Evolutionary conservation across 257 asterid species (phyloP), one percentile per base, ranked within the genome.

Genomic region (Nicotiana sylvestris): DNA sequence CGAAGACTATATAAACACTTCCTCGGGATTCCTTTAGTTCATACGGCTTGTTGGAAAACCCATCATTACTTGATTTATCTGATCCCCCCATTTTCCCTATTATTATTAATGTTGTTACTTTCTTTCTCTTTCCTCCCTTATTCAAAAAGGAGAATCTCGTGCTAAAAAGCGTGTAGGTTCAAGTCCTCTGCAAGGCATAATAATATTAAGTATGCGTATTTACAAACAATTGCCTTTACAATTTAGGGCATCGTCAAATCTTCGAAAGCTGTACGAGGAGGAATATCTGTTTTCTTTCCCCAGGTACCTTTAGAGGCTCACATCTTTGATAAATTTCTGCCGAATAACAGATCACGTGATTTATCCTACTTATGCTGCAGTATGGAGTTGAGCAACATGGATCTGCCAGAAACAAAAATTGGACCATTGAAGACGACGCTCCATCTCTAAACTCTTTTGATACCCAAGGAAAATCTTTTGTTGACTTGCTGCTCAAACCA

Each of bases 191-290:
- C 35, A 70, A 70, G 58, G 58, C 12, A 70, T 70, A 43, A 70
- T 70, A 43, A 39, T 70, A 39, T 72, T 74, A 62, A 74, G 79
- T 46, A 49, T 46, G 62, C 13, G 12, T 37, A 74, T 51, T 74
- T 37, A 74, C 80, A 49, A 49, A 74, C 62, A 49, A 46, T 49
- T 49, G 43, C 80, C 62, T 74, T 49, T 25, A 49, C 58, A 46
- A 46, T 51, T 49, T 51, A 94, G 99, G 97, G 94, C 51, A 89
- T 92, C 85, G 84, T 93, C 43, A 94, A 94, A 88, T 88, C 98
- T 86, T 97, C 95, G 55, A 93, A 92, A 90, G 96, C 92, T 62
- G 87, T 91, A 91, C 87, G 98, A 39, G 99, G 99, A 76, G 99
- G 99, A 81, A 94, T 96, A 68, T 90, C 94, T 3, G 66, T 93